phyloP scores from a whole-genome alignment of 2,329 filamentous ascomycete genomes.

The Taxawa tesnikishii region DNA sequence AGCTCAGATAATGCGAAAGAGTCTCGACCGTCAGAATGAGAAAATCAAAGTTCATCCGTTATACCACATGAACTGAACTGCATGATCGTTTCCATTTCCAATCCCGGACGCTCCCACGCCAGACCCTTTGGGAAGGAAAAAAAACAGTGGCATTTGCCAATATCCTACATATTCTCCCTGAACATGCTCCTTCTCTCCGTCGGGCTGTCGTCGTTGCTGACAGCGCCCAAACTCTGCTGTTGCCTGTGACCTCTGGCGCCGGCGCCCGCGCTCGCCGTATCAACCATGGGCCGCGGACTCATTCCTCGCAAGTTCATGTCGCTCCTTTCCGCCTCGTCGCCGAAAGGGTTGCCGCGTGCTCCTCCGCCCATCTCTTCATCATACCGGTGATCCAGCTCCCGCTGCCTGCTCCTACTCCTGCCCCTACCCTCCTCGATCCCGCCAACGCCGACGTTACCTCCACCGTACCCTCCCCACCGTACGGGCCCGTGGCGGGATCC shows the following conservation, averaged over 20 bases:
- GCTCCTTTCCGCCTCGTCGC: conserved; percentile 53
- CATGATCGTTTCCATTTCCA: no score
- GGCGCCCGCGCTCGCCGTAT: conserved; percentile 38
- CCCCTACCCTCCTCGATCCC: conserved; percentile 25
- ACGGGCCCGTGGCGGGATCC: conserved; percentile 24
- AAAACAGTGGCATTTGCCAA: neutral
- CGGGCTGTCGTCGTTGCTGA: conserved; percentile 40
- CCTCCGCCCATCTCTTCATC: conserved; percentile 29
- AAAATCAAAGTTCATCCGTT: no score
- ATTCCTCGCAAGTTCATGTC: conserved; percentile 54
- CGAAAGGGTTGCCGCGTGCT: conserved; percentile 51
- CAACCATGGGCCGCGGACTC: conserved; percentile 56
- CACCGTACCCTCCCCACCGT: conserved; percentile 25
- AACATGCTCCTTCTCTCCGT: conserved; percentile 59
- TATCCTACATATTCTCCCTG: conserved; percentile 49
- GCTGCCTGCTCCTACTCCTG: conserved; percentile 36
- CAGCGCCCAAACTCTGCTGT: conserved; percentile 18
- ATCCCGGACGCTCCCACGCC: no score
- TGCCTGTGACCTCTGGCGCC: conserved; percentile 27
- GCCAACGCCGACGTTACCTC: conserved; percentile 21
- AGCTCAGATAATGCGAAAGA: no score
- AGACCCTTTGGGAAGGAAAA: no score
- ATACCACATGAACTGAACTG: no score
- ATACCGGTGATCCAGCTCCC: conserved; percentile 31
- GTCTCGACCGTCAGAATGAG: no score